Conservation (phyloP, 257 asterid genomes). For the Solanum chilense region DNA sequence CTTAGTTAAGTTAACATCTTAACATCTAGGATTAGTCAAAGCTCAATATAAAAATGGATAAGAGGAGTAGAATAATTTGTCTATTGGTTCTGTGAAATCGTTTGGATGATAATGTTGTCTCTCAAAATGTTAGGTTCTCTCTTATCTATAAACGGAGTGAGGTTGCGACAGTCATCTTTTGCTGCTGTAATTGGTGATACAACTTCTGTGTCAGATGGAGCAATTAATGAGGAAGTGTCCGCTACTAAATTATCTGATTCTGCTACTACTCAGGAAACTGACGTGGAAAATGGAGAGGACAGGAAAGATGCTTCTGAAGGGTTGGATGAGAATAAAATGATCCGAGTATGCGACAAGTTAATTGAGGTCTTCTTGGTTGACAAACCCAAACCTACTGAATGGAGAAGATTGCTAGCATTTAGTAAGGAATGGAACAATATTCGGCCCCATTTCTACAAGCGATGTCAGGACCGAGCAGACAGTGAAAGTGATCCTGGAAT, state of each 20-base stretch:
- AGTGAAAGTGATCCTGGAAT: slow-evolving; percentile 60
- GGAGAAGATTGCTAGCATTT: slow-evolving; percentile 75
- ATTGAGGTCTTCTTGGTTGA: slow-evolving; percentile 82
- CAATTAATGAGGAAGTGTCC: slow-evolving; percentile 16
- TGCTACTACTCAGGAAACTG: slow-evolving; percentile 4
- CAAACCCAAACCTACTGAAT: slow-evolving; percentile 78
- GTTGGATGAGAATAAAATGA: slow-evolving; percentile 46
- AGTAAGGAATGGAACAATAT: slow-evolving; percentile 79
- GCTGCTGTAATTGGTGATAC: slow-evolving; percentile 33
- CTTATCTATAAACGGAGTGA: slow-evolving; percentile 8
- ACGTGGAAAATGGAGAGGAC: slow-evolving; percentile 10
- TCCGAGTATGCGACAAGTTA: slow-evolving; percentile 63
- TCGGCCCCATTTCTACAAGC: slow-evolving; percentile 67
- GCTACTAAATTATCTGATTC: slow-evolving; percentile 10
- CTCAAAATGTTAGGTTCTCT: slow-evolving; percentile 14
- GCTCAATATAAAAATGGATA: background rate
- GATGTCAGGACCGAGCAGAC: slow-evolving; percentile 69
- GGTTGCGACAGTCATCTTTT: slow-evolving; percentile 8
- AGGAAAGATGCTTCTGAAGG: slow-evolving; percentile 20
- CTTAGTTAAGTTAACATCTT: background rate
- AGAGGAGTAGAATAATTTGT: background rate
- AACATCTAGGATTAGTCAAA: background rate
- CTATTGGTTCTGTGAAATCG: background rate
- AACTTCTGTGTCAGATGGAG: slow-evolving; percentile 18
- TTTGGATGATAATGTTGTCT: background rate